These are phyloP conservation scores for Ajuga reptans DNA, from an alignment of 305 asterid species.

Conservation along the genomic window DNA sequence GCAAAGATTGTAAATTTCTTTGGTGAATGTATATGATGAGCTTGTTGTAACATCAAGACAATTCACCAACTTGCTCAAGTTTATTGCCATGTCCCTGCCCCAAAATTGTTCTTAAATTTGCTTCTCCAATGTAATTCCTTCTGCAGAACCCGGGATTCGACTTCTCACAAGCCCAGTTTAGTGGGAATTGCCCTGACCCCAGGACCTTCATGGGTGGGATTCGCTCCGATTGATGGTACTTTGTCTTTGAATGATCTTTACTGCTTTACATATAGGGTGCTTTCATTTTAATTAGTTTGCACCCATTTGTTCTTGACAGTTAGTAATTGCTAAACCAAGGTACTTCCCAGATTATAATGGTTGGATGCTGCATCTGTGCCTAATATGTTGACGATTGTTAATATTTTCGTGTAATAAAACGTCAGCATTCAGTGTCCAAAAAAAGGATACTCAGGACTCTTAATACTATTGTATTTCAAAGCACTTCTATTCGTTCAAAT, in stretches of 20 bases:
- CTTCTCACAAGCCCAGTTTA: conserved; percentile 71
- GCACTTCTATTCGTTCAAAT: no score
- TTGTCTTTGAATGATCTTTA: background rate
- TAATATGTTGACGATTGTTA: background rate
- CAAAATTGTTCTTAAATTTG: background rate
- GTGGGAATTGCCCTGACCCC: conserved; percentile 66
- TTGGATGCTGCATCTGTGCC: background rate
- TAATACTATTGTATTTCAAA: no score
- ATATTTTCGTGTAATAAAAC: background rate
- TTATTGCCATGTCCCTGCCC: background rate
- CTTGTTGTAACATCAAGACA: background rate
- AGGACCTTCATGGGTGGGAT: conserved; percentile 74
- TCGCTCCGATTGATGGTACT: conserved; percentile 27
- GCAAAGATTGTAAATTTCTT: background rate
- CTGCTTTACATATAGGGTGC: background rate
- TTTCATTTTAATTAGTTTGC: background rate
- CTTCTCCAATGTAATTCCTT: background rate
- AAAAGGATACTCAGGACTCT: no score
- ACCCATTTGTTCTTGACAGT: background rate
- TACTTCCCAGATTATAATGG: background rate
- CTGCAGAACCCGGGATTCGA: conserved; percentile 73
- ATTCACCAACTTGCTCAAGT: background rate
- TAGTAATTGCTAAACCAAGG: background rate
- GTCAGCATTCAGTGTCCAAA: background rate
- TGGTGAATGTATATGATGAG: background rate